phyloP scores from a whole-genome alignment of 2,329 filamentous ascomycete species.

The Xylariaceae sp. region DNA sequence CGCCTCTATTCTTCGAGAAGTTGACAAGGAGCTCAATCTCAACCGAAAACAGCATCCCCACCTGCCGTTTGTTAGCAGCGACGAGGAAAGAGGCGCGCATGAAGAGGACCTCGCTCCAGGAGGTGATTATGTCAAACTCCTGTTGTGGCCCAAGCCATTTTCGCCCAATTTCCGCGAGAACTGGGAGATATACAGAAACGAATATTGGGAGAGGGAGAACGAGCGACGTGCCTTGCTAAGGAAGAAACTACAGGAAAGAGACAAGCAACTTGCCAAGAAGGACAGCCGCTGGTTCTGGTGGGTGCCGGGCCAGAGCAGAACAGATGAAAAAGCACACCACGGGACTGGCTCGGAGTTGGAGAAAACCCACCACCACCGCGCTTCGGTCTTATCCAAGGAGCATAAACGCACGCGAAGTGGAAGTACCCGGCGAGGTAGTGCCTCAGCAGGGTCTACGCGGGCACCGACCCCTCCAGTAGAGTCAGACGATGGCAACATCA shows the following conservation, averaged over 20 bases:
- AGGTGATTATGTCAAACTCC: slow-evolving; percentile 84
- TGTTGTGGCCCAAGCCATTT: slow-evolving; percentile 90
- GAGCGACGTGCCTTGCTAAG: slow-evolving; percentile 73
- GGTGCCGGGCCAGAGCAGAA: slow-evolving; percentile 66
- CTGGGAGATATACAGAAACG: slow-evolving; percentile 89
- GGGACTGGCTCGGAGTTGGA: slow-evolving; percentile 24
- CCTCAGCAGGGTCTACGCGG: slow-evolving; percentile 43
- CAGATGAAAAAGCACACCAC: slow-evolving; percentile 25
- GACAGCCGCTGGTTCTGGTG: slow-evolving; percentile 79
- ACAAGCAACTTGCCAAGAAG: slow-evolving; percentile 61
- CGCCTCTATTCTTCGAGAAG: slow-evolving; percentile 52
- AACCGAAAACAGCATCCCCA: slow-evolving; percentile 36
- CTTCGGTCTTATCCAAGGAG: slow-evolving; percentile 40
- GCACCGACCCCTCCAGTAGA: slow-evolving; percentile 46
- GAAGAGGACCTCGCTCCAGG: slow-evolving; percentile 89
- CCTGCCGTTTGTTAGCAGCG: slow-evolving; percentile 35
- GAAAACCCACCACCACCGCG: slow-evolving; percentile 37
- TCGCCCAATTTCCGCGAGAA: slow-evolving; percentile 92
- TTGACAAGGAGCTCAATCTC: slow-evolving; percentile 53
- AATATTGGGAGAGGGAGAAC: slow-evolving; percentile 97
- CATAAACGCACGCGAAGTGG: slow-evolving; percentile 46
- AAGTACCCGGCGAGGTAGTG: slow-evolving; percentile 48
- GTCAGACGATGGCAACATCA: slow-evolving; percentile 32
- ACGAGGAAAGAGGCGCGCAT: slow-evolving; percentile 61
- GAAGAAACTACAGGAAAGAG: slow-evolving; percentile 60